Conservation (phyloP, 1,284 basidiomycete genomes). For the Earliella scabrosa region DNA sequence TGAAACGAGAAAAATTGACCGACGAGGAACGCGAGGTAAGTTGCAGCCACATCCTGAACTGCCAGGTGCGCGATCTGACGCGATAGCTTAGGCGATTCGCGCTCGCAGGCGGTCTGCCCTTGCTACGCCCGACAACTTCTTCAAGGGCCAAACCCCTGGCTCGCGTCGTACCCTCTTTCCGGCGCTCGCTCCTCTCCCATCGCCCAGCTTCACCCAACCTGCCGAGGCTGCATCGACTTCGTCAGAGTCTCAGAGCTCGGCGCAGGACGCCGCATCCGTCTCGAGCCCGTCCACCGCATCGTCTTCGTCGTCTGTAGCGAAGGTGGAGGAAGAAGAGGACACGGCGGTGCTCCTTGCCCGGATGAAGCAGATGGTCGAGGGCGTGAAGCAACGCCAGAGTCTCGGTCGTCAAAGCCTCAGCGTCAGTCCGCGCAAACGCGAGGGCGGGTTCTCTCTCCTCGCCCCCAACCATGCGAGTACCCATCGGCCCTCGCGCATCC, state of each 20-base stretch:
- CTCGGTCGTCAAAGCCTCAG: slow-evolving; percentile 28
- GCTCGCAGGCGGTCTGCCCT: slow-evolving; percentile 62
- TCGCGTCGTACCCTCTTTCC: slow-evolving; percentile 29
- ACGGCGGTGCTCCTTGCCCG: slow-evolving; percentile 57
- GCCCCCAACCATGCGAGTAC: slow-evolving; percentile 25
- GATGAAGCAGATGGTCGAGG: slow-evolving; percentile 66
- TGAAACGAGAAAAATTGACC: slow-evolving; percentile 37
- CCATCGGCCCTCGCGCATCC: slow-evolving; percentile 16
- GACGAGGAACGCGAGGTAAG: slow-evolving; percentile 57
- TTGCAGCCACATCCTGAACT: background rate
- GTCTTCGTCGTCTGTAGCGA: slow-evolving; percentile 7
- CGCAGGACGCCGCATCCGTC: slow-evolving; percentile 8
- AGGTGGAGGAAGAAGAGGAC: slow-evolving; percentile 41
- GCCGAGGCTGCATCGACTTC: slow-evolving; percentile 5
- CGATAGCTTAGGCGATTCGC: slow-evolving; percentile 51
- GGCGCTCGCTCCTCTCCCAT: slow-evolving; percentile 14
- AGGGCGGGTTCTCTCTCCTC: slow-evolving; percentile 35
- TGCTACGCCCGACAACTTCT: slow-evolving; percentile 53
- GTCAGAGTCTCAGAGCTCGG: slow-evolving; percentile 2
- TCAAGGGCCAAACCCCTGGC: slow-evolving; percentile 55
- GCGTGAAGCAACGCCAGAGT: slow-evolving; percentile 59
- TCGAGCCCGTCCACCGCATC: background rate
- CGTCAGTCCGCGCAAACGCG: slow-evolving; percentile 29
- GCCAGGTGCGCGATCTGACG: background rate
- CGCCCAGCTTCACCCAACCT: slow-evolving; percentile 20